Percentiles rank a stretch among this genome's conserved stretches.
phyloP scores from a whole-genome alignment of 2,329 filamentous ascomycete genomes.

The Leptosphaerulina australis region DNA sequence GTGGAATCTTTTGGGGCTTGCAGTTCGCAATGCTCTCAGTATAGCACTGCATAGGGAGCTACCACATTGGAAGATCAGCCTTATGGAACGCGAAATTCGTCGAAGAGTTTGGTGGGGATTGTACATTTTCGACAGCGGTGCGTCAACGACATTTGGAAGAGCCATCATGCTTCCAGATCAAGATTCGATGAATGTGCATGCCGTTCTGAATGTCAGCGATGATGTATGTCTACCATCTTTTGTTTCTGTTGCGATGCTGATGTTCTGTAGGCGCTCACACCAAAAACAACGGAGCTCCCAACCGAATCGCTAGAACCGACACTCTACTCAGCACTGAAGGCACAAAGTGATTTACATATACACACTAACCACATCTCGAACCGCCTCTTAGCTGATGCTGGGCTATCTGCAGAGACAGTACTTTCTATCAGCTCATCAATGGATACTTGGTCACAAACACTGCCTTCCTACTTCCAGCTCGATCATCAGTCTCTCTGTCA shows the following conservation, averaged over 20 bases:
- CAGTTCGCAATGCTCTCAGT: constrained; percentile 32
- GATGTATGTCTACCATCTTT: constrained; percentile 16
- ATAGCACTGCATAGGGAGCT: constrained; percentile 35
- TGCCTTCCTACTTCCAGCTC: constrained; percentile 29
- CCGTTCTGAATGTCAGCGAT: constrained; percentile 31
- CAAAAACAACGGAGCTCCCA: constrained; percentile 26
- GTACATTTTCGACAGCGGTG: constrained; percentile 37
- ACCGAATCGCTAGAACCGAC: constrained; percentile 26
- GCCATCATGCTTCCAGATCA: constrained; percentile 34
- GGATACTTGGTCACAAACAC: constrained; percentile 25
- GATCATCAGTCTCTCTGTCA: constrained; percentile 13
- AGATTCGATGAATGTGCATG: constrained; percentile 35
- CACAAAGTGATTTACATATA: constrained; percentile 32
- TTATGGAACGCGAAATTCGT: constrained; percentile 33
- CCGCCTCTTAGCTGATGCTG: constrained; percentile 31
- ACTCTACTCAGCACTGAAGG: constrained; percentile 28
- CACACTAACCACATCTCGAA: constrained; percentile 36
- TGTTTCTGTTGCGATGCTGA: neutral
- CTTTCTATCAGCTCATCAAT: constrained; percentile 27
- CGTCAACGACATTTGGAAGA: constrained; percentile 34
- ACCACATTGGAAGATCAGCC: constrained; percentile 36
- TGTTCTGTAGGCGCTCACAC: constrained; percentile 27
- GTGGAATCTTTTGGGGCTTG: constrained; percentile 35
- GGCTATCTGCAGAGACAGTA: constrained; percentile 33
- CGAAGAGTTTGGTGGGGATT: constrained; percentile 35